Evolutionary conservation across 2,329 filamentous ascomycete genomes (phyloP).

Genomic region (Venturiaceae sp.): DNA sequence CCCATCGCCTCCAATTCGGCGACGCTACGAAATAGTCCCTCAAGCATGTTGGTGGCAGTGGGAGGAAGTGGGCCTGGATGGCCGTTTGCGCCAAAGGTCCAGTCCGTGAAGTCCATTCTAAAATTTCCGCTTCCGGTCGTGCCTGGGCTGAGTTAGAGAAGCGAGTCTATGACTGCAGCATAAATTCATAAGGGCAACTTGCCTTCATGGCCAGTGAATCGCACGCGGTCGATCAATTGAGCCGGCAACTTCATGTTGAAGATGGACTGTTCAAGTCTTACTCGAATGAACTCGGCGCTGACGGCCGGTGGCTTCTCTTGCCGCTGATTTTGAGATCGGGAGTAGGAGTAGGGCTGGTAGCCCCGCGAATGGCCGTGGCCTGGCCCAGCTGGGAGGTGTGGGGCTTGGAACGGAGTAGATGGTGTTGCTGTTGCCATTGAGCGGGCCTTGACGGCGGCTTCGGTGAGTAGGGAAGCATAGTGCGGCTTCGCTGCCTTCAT

Average conservation of each 20-base stretch:
- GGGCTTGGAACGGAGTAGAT: background rate
- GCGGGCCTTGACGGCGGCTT: constrained; percentile 1
- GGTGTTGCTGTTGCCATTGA: background rate
- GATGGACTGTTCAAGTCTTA: background rate
- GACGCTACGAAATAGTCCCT: background rate
- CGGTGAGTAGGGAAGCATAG: background rate
- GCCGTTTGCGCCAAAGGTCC: background rate
- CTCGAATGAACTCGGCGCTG: background rate
- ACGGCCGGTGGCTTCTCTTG: background rate
- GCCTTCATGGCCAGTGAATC: background rate
- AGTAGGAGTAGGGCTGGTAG: background rate
- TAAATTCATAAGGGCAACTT: no score
- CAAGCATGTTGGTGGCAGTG: background rate
- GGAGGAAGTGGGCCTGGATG: background rate
- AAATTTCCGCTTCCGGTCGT: background rate
- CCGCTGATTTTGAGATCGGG: background rate
- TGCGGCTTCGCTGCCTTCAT: constrained; percentile 1
- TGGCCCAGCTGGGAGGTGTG: background rate
- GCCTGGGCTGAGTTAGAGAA: background rate
- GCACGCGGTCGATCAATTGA: background rate
- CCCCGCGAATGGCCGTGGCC: background rate
- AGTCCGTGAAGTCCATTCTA: background rate
- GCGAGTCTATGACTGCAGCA: no score
- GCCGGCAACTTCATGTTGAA: background rate
- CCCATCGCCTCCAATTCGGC: background rate